These are phyloP conservation scores for Aspergillus udagawae DNA, from an alignment of 2,329 filamentous ascomycete genomes.

Conservation along the genomic window DNA sequence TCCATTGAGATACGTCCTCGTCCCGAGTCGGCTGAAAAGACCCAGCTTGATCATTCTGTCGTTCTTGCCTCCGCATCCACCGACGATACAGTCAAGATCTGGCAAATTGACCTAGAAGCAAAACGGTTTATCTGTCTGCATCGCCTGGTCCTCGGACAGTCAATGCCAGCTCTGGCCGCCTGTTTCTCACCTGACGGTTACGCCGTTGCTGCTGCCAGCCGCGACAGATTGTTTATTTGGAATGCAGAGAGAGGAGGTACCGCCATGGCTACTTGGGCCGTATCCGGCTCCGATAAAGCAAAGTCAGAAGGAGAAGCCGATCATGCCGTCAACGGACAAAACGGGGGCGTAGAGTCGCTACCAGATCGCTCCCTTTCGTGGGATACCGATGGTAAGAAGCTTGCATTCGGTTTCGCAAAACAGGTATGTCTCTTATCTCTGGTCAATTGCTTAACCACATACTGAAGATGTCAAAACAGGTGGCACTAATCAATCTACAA, in stretches of 20 bases:
- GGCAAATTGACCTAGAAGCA: slow-evolving; percentile 38
- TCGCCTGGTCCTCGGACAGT: slow-evolving; percentile 32
- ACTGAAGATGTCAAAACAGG: slow-evolving; percentile 17
- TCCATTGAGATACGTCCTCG: slow-evolving; percentile 40
- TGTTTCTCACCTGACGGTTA: slow-evolving; percentile 47
- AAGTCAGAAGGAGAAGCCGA: slow-evolving; percentile 31
- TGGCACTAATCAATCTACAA: slow-evolving; percentile 39
- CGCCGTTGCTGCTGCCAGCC: slow-evolving; percentile 42
- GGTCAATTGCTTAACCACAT: slow-evolving; percentile 1
- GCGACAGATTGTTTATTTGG: slow-evolving; percentile 45
- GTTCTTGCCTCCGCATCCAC: slow-evolving; percentile 44
- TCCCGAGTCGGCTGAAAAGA: slow-evolving; percentile 22
- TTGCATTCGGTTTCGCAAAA: slow-evolving; percentile 48
- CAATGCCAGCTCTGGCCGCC: slow-evolving; percentile 37
- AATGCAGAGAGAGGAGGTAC: slow-evolving; percentile 43
- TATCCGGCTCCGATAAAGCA: slow-evolving; percentile 26
- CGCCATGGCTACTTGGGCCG: slow-evolving; percentile 39
- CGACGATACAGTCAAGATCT: slow-evolving; percentile 44
- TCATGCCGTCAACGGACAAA: slow-evolving; percentile 33
- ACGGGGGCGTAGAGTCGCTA: slow-evolving; percentile 24
- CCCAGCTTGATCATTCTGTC: slow-evolving; percentile 21
- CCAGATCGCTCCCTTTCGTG: slow-evolving; percentile 45
- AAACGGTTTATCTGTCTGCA: slow-evolving; percentile 36
- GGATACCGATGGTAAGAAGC: slow-evolving; percentile 52
- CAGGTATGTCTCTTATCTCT: slow-evolving; percentile 37